These are phyloP conservation scores for Xylaria sp. DNA, from an alignment of 2,329 filamentous ascomycete genomes.

Conservation along the genomic window DNA sequence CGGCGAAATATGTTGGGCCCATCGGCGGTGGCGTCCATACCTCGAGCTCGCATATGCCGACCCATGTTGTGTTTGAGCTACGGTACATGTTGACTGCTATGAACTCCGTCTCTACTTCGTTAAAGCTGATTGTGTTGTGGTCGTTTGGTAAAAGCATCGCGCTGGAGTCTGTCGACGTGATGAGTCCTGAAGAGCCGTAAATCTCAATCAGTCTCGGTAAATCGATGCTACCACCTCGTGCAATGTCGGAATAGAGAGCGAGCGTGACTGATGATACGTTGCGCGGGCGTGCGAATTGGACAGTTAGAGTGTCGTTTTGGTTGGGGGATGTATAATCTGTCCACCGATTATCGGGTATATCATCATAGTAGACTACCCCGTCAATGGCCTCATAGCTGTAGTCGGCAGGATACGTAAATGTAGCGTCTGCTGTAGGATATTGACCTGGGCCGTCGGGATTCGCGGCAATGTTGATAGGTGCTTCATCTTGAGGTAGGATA, in stretches of 20 bases:
- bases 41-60: conserved; percentile 51
- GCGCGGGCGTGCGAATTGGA: conserved; percentile 51
- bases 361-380: conserved; percentile 56
- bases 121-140: conserved; percentile 46
- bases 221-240: conserved; percentile 50
- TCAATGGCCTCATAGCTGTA: conserved; percentile 55
- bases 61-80: conserved; percentile 40
- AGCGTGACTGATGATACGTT: conserved; percentile 51
- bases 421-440: conserved; percentile 52
- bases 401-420: conserved; percentile 52
- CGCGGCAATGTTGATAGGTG: conserved; percentile 55
- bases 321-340: conserved; percentile 53
- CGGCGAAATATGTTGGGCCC: conserved; percentile 45
- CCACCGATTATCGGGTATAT: conserved; percentile 55
- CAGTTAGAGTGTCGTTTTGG: conserved; percentile 50
- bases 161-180: conserved; percentile 38
- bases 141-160: conserved; percentile 45
- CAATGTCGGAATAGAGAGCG: conserved; percentile 50
- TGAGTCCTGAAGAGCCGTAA: conserved; percentile 42
- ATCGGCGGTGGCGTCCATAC: conserved; percentile 46
- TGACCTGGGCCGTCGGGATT: conserved; percentile 52
- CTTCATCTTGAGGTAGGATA: conserved; percentile 38
- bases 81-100: conserved; percentile 49
- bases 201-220: conserved; percentile 46
- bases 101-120: conserved; percentile 45